These are phyloP conservation scores for Fonsecaea multimorphosa DNA, from an alignment of 2,329 filamentous ascomycete species.

Conservation along the genomic window DNA sequence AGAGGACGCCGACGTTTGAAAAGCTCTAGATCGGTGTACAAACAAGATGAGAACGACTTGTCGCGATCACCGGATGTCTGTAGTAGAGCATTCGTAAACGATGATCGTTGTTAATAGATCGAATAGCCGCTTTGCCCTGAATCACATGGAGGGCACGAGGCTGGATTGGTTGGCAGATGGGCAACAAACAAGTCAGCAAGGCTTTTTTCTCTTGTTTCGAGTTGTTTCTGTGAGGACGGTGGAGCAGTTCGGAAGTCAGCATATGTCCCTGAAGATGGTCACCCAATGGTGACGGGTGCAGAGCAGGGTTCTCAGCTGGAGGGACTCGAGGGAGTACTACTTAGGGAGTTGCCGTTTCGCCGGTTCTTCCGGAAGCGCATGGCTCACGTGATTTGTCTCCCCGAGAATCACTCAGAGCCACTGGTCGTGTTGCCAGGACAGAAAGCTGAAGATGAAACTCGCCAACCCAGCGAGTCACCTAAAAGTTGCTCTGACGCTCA, in stretches of 20 bases:
- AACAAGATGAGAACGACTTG: not conserved
- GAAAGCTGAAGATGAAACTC: constrained; percentile 8
- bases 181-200: constrained; percentile 16
- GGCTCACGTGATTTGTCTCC: constrained; percentile 20
- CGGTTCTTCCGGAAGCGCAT: constrained; percentile 16
- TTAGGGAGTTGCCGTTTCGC: not conserved
- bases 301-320: not conserved
- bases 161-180: constrained; percentile 1
- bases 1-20: constrained; percentile 79
- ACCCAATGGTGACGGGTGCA: no score
- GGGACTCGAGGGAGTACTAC: no score
- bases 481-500: constrained; percentile 9
- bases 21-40: constrained; percentile 71
- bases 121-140: not conserved
- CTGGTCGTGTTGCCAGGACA: constrained; percentile 10
- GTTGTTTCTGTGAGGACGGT: constrained; percentile 23
- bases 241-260: not conserved
- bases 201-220: not conserved
- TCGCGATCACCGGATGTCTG: not conserved
- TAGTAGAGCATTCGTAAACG: not conserved
- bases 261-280: not conserved
- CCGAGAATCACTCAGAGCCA: not conserved
- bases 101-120: not conserved
- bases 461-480: not conserved
- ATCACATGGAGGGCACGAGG: not conserved